These are phyloP conservation scores for Mycena kentingensis DNA, from an alignment of 768 basidiomycete species.

Conservation along the genomic window DNA sequence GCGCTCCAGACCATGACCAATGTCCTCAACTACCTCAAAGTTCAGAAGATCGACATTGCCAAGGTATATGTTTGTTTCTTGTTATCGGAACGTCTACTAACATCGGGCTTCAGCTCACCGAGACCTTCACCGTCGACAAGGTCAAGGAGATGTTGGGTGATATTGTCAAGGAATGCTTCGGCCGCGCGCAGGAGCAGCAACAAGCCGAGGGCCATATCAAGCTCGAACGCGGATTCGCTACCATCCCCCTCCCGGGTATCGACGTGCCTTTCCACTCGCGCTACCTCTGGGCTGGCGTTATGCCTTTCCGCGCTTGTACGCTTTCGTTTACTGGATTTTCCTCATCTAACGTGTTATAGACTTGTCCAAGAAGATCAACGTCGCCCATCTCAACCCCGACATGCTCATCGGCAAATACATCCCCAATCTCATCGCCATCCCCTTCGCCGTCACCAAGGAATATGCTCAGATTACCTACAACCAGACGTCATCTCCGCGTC, in stretches of 20 bases:
- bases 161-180: not conserved
- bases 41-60: conserved; percentile 91
- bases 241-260: conserved; percentile 93
- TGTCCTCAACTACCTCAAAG: conserved; percentile 93
- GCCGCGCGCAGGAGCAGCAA: not conserved
- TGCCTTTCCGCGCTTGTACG: conserved; percentile 95
- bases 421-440: conserved; percentile 91
- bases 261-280: conserved; percentile 99
- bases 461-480: conserved; percentile 96
- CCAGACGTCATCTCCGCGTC: conserved; percentile 92
- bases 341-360: conserved; percentile 45
- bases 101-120: conserved; percentile 62
- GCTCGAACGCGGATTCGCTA: conserved; percentile 95
- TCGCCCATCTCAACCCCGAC: conserved; percentile 88
- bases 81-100: not conserved
- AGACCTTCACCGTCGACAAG: conserved; percentile 41
- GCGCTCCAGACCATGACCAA: conserved; percentile 93
- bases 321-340: conserved; percentile 20
- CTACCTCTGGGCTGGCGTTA: conserved; percentile 97
- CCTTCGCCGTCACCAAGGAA: conserved; percentile 78
- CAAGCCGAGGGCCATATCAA: conserved; percentile 84
- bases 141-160: not conserved
- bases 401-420: conserved; percentile 95
- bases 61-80: conserved; percentile 52
- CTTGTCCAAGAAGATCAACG: conserved; percentile 96